Evolutionary conservation across 1,284 basidiomycete species (phyloP).

Genomic region (Ceratobasidium sp.): DNA sequence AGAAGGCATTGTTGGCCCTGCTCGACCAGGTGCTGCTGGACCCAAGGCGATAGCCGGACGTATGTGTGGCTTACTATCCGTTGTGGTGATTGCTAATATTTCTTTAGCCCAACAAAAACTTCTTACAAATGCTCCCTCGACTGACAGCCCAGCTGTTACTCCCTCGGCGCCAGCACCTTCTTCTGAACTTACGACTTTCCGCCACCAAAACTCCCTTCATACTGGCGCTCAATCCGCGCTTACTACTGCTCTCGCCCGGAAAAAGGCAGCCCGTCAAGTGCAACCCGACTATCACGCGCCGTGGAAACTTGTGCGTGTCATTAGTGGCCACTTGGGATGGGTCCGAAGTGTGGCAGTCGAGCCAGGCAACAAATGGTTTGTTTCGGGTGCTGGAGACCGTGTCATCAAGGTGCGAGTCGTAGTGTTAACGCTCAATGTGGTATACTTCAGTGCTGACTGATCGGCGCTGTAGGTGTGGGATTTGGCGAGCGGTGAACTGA

Average conservation of each 20-base stretch:
- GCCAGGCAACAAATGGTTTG: slow-evolving; percentile 98
- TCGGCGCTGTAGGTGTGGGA: slow-evolving; percentile 82
- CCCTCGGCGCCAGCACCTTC: slow-evolving; percentile 3
- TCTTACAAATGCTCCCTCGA: slow-evolving; percentile 41
- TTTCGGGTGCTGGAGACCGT: slow-evolving; percentile 95
- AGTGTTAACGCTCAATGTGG: neutral
- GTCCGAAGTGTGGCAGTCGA: slow-evolving; percentile 96
- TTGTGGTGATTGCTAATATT: neutral
- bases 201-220: slow-evolving; percentile 63
- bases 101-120: slow-evolving; percentile 37
- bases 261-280: slow-evolving; percentile 89
- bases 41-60: slow-evolving; percentile 68
- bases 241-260: slow-evolving; percentile 83
- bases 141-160: slow-evolving; percentile 8
- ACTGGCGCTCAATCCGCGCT: slow-evolving; percentile 63
- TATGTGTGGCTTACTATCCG: slow-evolving; percentile 50
- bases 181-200: slow-evolving; percentile 64
- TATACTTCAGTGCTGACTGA: neutral
- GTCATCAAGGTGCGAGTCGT: slow-evolving; percentile 77
- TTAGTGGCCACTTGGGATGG: slow-evolving; percentile 98
- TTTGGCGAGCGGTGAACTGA: slow-evolving; percentile 92
- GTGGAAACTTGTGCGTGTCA: slow-evolving; percentile 97
- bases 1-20: slow-evolving; percentile 80
- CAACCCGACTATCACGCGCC: slow-evolving; percentile 95
- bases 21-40: slow-evolving; percentile 68